phyloP scores from a whole-genome alignment of 148 eudicot species.

The Fallopia convolvulus region DNA sequence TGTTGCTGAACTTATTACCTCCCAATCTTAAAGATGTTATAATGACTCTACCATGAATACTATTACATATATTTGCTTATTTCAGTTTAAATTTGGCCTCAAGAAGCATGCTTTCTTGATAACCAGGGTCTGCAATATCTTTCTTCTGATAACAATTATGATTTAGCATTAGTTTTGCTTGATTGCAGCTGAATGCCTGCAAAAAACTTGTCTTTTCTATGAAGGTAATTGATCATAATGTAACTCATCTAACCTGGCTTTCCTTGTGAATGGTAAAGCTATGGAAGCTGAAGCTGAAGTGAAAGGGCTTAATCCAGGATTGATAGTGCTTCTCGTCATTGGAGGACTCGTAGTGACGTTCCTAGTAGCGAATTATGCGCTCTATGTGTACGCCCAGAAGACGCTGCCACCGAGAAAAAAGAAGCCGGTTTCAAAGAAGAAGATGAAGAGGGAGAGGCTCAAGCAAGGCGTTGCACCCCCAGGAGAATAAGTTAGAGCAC shows the following conservation, averaged over 20 bases:
- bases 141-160: too few relatives aligned
- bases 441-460: conserved; percentile 87
- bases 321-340: conserved; percentile 75
- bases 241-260: not conserved
- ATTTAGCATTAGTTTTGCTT: too few relatives aligned
- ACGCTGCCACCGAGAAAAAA: conserved; percentile 86
- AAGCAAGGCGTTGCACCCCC: conserved; percentile 97
- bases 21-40: too few relatives aligned
- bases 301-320: conserved; percentile 82
- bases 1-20: too few relatives aligned
- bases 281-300: conserved; percentile 23
- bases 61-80: not conserved
- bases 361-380: conserved; percentile 68
- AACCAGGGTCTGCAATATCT: too few relatives aligned
- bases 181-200: too few relatives aligned
- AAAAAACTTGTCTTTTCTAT: not conserved
- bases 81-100: not conserved
- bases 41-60: not conserved
- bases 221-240: not conserved
- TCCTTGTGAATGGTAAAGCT: conserved; percentile 1
- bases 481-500: conserved; percentile 48
- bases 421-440: conserved; percentile 98
- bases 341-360: conserved; percentile 73
- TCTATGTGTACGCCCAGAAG: conserved; percentile 81
- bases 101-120: not conserved